Evolutionary conservation across 495 filamentous ascomycete species (phyloP).

Genomic region (Annulohypoxylon bovei): DNA sequence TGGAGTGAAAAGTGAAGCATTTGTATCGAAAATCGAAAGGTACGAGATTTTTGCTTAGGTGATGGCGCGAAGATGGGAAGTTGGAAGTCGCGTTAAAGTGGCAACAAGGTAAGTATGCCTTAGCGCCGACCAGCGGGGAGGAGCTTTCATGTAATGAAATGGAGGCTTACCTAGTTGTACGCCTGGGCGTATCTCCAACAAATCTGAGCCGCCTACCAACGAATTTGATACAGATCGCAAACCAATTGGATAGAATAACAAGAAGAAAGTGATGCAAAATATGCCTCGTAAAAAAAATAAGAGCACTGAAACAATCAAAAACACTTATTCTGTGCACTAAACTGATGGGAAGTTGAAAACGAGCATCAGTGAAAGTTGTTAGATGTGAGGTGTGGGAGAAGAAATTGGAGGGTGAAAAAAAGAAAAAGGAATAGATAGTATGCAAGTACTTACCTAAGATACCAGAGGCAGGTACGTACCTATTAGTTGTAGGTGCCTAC

Average conservation of each 20-base stretch:
- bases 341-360: not conserved
- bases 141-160: not conserved
- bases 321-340: no score
- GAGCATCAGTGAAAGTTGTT: not conserved
- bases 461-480: no score
- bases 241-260: not conserved
- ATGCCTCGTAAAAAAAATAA: not conserved
- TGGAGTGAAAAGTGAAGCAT: not conserved
- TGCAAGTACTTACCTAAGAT: not conserved
- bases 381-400: not conserved
- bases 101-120: slow-evolving; percentile 8
- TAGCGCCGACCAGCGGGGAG: not conserved
- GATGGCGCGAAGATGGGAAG: slow-evolving; percentile 11
- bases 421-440: no score
- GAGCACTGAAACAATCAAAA: not conserved
- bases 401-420: not conserved
- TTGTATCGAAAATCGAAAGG: not conserved
- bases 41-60: slow-evolving; percentile 16
- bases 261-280: not conserved
- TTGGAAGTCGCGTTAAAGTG: slow-evolving; percentile 31
- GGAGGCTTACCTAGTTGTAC: not conserved
- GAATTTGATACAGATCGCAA: not conserved
- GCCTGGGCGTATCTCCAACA: not conserved
- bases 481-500: no score
- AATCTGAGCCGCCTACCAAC: not conserved